phyloP scores from a whole-genome alignment of 2,329 filamentous ascomycete species.

The Colletotrichum zoysiae region DNA sequence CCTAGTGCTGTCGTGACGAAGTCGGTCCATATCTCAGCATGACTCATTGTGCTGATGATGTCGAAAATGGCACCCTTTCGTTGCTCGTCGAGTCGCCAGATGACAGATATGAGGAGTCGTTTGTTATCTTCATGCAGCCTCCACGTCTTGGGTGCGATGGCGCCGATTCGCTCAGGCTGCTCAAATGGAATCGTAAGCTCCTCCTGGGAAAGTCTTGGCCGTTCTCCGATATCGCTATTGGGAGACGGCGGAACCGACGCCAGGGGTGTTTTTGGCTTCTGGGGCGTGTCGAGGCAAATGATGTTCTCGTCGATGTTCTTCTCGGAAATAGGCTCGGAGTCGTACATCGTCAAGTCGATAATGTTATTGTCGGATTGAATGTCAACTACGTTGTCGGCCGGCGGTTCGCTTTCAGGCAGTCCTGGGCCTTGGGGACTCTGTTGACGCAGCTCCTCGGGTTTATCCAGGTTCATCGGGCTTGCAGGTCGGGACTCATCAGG shows the following conservation, averaged over 20 bases:
- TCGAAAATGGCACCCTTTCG: conserved; percentile 47
- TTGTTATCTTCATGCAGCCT: conserved; percentile 42
- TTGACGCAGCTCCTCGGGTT: neutral
- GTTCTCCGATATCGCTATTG: conserved; percentile 6
- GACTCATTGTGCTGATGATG: conserved; percentile 26
- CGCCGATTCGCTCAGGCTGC: conserved; percentile 36
- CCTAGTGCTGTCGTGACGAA: conserved; percentile 44
- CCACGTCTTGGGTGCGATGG: conserved; percentile 42
- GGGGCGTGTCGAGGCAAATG: conserved; percentile 35
- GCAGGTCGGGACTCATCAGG: neutral
- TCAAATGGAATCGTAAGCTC: conserved; percentile 33
- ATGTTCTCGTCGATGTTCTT: neutral
- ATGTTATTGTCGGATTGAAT: conserved; percentile 3
- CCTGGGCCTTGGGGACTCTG: neutral
- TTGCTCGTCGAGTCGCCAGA: conserved; percentile 44
- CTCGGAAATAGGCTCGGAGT: conserved; percentile 25
- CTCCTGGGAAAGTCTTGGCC: conserved; percentile 6
- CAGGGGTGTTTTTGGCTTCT: conserved; percentile 4
- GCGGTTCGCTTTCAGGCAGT: neutral
- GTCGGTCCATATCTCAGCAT: conserved; percentile 47
- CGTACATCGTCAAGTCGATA: conserved; percentile 37
- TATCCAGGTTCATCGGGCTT: conserved; percentile 31
- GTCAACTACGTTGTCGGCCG: neutral
- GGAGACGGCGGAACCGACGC: neutral
- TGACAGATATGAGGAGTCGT: conserved; percentile 48